Percentiles rank a stretch among this genome's conserved stretches.
Conservation (phyloP, 2,329 filamentous ascomycete species). For the Dendryphion nanum region DNA sequence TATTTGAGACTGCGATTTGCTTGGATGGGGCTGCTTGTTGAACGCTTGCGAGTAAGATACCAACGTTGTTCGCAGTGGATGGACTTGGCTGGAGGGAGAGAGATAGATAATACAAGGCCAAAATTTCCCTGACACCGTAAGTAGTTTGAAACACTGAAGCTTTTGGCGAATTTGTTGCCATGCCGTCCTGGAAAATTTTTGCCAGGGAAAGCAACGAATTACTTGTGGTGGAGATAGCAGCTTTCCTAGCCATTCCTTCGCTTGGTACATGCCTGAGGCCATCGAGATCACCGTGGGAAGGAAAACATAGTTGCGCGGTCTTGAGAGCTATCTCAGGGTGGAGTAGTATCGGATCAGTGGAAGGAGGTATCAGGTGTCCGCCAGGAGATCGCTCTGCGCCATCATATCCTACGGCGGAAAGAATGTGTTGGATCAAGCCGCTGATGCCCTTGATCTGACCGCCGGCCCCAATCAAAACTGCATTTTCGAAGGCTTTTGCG, state of each 20-base stretch:
- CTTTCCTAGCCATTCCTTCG: constrained; percentile 69
- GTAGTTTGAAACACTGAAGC: constrained; percentile 58
- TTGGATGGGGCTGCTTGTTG: constrained; percentile 63
- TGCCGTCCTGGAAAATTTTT: constrained; percentile 96
- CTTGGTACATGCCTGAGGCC: constrained; percentile 69
- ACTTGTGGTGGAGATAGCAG: constrained; percentile 88
- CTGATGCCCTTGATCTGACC: constrained; percentile 68
- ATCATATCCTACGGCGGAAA: constrained; percentile 60
- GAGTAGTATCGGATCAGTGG: constrained; percentile 68
- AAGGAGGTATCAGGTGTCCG: constrained; percentile 26
- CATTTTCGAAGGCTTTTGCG: constrained; percentile 89
- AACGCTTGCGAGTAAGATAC: constrained; percentile 91
- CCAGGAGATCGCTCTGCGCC: constrained; percentile 33
- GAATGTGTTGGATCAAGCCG: constrained; percentile 75
- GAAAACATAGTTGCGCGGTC: constrained; percentile 81
- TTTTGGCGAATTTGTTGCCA: constrained; percentile 68
- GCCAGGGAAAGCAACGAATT: constrained; percentile 92
- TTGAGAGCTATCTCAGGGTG: constrained; percentile 79
- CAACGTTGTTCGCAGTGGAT: constrained; percentile 97
- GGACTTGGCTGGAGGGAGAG: constrained; percentile 92
- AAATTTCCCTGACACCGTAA: constrained; percentile 83
- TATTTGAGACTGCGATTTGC: constrained; percentile 40
- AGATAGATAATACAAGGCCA: constrained; percentile 93
- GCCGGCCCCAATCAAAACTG: constrained; percentile 83
- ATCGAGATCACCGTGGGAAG: constrained; percentile 71